phyloP scores from a whole-genome alignment of 495 filamentous ascomycete genomes.

The Penicillium ochrochloron region DNA sequence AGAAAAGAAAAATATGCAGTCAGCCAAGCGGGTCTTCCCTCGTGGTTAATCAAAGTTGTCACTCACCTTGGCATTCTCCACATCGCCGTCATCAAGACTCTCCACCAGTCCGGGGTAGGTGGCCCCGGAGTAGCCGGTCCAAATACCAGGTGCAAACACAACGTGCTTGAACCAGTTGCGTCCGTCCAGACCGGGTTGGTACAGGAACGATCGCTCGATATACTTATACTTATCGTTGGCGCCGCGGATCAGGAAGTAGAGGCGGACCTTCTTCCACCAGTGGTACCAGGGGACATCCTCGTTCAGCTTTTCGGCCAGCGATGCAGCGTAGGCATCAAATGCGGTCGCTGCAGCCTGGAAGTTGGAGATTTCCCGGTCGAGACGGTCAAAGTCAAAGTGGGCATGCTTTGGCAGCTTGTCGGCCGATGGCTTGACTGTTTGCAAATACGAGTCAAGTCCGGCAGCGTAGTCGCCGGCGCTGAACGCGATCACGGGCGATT shows the following conservation, averaged over 20 bases:
- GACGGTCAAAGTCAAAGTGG: slow-evolving; percentile 47
- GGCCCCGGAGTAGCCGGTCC: slow-evolving; percentile 86
- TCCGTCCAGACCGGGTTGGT: slow-evolving; percentile 60
- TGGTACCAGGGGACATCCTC: slow-evolving; percentile 74
- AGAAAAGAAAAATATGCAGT: slow-evolving; percentile 14
- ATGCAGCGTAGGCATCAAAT: slow-evolving; percentile 61
- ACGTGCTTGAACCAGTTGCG: slow-evolving; percentile 70
- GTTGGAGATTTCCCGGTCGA: slow-evolving; percentile 53
- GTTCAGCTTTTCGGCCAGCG: slow-evolving; percentile 52
- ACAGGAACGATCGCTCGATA: slow-evolving; percentile 66
- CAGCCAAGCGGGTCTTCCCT: slow-evolving; percentile 1
- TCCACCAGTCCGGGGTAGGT: slow-evolving; percentile 68
- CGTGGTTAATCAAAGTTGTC: not conserved
- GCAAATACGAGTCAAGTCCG: slow-evolving; percentile 53
- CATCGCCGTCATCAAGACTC: slow-evolving; percentile 59
- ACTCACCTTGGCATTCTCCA: slow-evolving; percentile 48
- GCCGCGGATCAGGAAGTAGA: slow-evolving; percentile 57
- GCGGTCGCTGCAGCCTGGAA: slow-evolving; percentile 51
- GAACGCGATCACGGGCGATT: slow-evolving; percentile 52
- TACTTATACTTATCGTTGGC: slow-evolving; percentile 66
- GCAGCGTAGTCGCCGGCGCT: slow-evolving; percentile 54
- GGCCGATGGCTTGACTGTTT: slow-evolving; percentile 56
- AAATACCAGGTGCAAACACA: slow-evolving; percentile 76
- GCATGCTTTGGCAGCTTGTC: slow-evolving; percentile 29
- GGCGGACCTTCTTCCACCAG: slow-evolving; percentile 68